Evolutionary conservation across 2,329 filamentous ascomycete species (phyloP).

Genomic region (Nemania diffusa): DNA sequence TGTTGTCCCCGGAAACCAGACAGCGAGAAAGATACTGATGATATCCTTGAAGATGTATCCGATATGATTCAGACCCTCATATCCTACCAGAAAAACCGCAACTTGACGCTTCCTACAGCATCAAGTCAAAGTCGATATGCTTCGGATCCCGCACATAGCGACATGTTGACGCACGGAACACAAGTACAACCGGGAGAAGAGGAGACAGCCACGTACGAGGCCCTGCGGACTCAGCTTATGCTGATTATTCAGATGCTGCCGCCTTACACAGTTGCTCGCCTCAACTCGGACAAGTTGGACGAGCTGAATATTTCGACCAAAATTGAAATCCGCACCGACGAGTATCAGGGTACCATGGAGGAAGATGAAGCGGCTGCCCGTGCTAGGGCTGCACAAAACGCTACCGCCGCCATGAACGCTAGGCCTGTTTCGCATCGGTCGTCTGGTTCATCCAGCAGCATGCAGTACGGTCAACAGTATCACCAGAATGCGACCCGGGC

Average conservation of each 20-base stretch:
- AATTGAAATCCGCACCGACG: conserved; percentile 76
- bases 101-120: conserved; percentile 70
- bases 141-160: conserved; percentile 71
- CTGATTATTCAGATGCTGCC: conserved; percentile 80
- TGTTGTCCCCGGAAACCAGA: conserved; percentile 61
- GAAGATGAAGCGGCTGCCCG: conserved; percentile 76
- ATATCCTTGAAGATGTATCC: conserved; percentile 77
- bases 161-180: conserved; percentile 74
- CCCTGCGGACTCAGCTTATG: conserved; percentile 78
- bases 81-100: conserved; percentile 82
- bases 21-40: conserved; percentile 71
- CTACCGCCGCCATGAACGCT: conserved; percentile 51
- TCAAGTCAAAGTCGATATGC: conserved; percentile 69
- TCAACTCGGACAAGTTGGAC: conserved; percentile 86
- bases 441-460: conserved; percentile 55
- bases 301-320: conserved; percentile 84
- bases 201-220: conserved; percentile 72
- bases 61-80: conserved; percentile 80
- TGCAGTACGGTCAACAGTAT: conserved; percentile 60
- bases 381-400: conserved; percentile 55
- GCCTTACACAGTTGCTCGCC: conserved; percentile 85
- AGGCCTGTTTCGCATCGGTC: conserved; percentile 52
- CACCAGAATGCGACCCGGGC: conserved; percentile 58
- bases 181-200: conserved; percentile 74
- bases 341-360: conserved; percentile 83